Conservation (phyloP, 1,284 basidiomycete genomes). For the Naganishia albida region DNA sequence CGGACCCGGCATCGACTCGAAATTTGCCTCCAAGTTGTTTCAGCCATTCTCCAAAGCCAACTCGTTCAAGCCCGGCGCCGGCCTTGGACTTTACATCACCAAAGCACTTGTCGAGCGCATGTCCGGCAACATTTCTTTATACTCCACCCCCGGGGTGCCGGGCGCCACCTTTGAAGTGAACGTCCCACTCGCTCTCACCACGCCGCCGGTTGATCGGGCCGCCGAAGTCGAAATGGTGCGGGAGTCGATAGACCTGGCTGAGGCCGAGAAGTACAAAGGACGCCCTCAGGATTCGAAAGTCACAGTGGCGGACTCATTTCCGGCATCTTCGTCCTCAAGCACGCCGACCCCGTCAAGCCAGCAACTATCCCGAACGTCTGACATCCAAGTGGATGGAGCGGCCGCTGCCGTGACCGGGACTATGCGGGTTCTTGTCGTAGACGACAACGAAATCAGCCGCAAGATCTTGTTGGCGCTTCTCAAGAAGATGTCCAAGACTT, state of each 20-base stretch:
- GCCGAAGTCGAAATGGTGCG: neutral
- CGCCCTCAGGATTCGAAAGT: neutral
- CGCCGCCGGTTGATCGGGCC: neutral
- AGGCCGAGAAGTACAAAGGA: constrained; percentile 8
- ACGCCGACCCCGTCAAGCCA: no score
- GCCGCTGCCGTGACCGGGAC: neutral
- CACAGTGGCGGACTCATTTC: neutral
- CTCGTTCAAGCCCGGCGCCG: constrained; percentile 39
- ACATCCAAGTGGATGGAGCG: neutral
- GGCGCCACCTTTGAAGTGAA: constrained; percentile 36
- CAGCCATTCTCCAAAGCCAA: constrained; percentile 43
- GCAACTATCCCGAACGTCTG: neutral
- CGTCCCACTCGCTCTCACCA: constrained; percentile 35
- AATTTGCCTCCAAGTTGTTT: constrained; percentile 36
- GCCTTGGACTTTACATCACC: constrained; percentile 43
- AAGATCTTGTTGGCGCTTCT: constrained; percentile 34
- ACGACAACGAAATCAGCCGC: constrained; percentile 40
- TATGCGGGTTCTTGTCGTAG: constrained; percentile 38
- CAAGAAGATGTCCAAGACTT: constrained; percentile 24
- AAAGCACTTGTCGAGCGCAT: constrained; percentile 38
- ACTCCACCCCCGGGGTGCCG: constrained; percentile 21
- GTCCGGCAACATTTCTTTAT: constrained; percentile 36
- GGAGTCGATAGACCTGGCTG: constrained; percentile 17
- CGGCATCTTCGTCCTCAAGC: neutral
- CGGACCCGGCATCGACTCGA: constrained; percentile 38